phyloP scores from a whole-genome alignment of 305 asterid species.

The Solanum hybrid region DNA sequence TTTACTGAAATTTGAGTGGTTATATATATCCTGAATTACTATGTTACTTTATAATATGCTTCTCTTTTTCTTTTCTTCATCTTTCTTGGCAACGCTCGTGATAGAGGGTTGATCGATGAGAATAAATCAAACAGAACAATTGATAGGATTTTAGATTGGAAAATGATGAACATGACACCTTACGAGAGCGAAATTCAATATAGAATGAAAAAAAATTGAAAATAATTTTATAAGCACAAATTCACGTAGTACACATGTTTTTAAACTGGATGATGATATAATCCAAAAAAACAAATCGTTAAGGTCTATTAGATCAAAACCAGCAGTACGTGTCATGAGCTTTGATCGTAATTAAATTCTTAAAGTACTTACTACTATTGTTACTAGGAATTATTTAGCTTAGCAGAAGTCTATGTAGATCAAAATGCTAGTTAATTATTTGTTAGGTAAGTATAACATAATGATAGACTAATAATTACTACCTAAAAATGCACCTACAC shows the following conservation, averaged over 20 bases:
- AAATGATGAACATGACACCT: neutral
- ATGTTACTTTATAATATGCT: neutral
- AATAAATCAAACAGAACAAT: neutral
- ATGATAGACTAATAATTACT: conserved; percentile 3
- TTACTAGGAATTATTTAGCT: neutral
- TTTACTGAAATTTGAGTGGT: neutral
- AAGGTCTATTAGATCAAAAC: neutral
- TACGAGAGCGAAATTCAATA: accelerated
- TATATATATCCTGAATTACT: neutral
- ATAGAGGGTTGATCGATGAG: neutral
- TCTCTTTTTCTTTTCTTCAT: neutral
- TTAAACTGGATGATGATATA: neutral
- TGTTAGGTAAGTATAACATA: neutral
- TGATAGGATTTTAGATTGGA: neutral
- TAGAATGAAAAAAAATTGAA: neutral
- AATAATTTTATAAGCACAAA: neutral
- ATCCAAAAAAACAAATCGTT: neutral
- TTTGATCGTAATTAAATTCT: neutral
- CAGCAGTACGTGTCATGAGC: neutral
- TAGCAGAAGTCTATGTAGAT: neutral
- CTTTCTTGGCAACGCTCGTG: neutral
- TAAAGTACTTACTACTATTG: neutral
- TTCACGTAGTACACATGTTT: neutral
- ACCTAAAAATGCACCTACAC: neutral
- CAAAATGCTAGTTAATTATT: neutral